Base-by-base conservation (phyloP, 352 stramenopile genomes). In the Globisporangium heterothallicum region DNA sequence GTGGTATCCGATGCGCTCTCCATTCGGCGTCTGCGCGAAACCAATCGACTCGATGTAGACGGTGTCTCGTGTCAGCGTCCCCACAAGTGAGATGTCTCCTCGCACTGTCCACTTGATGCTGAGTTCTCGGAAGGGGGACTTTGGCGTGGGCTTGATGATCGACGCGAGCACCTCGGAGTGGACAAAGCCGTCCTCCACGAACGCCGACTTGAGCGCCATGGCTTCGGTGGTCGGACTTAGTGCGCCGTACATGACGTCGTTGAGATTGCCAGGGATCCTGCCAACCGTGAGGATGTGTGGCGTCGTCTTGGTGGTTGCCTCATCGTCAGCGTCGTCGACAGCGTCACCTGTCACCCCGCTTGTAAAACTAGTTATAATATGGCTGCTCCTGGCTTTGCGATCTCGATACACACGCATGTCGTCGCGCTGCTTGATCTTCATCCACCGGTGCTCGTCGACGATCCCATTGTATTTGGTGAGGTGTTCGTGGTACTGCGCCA, bases 161-260 rank as follows among this genome's bases (percentile, higher is more conserved):
- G 62, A 54, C 0, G 56, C 52, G 2, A 88, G 46, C 21, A 86
- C 64, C 9, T 58, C 66, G 29, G 61, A 69, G 59, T 88, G 74
- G 22, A 64, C 56, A 46, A 80, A 78, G 46, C 75, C 74, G 47
- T 78, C 68, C 3, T 49, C 38, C 43, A 72, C 63, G 57, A 82
- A 84, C 22, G 71, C 63, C 0, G 72, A 66, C 56, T 77, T 79
- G 52, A 87, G 74, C 18, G 58, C 51, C 69, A 85, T 76, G 30
- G 66, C 59, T 6, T 69, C 64, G 40, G 70, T 72, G 18, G 64
- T 80, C 30, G 71, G 63, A 58, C 70, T 68, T 34, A 84, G 59
- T 26, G 75, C 59, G 13, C 70, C 74, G 58, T 85, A 88, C 55
- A 84, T 67, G 35, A 84, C 61, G 60, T 86, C 74, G 41, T 85